Percentiles rank a stretch among this genome's conserved stretches.
Conservation (phyloP, 139 green algal species). For the Trebouxia sp. region DNA sequence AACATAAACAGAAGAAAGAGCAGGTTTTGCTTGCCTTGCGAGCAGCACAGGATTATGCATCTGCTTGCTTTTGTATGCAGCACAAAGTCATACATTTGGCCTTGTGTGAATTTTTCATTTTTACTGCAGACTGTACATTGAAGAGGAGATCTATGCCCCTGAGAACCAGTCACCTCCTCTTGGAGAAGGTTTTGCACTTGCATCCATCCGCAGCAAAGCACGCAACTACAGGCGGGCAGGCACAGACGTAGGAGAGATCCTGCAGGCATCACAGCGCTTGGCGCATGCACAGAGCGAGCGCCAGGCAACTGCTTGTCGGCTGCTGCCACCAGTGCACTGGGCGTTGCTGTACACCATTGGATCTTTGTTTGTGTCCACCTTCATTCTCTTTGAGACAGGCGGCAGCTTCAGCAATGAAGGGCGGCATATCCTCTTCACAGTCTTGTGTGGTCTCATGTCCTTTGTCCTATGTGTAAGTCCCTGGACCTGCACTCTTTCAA, state of each 20-base stretch:
- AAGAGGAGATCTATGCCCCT: slow-evolving; percentile 37
- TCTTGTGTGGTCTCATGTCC: slow-evolving; percentile 40
- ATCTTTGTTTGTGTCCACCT: slow-evolving; percentile 36
- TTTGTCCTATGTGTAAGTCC: slow-evolving; percentile 38
- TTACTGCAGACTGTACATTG: slow-evolving; percentile 37
- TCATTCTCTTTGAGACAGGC: slow-evolving; percentile 46
- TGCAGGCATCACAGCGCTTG: slow-evolving; percentile 37
- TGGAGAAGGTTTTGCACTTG: slow-evolving; percentile 33
- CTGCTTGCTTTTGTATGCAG: neutral
- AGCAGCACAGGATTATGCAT: neutral
- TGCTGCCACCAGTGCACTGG: slow-evolving; percentile 44
- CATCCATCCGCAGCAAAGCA: slow-evolving; percentile 35
- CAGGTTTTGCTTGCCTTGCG: neutral
- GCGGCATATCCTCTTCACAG: slow-evolving; percentile 44
- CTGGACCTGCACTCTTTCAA: no score
- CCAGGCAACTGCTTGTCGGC: slow-evolving; percentile 37
- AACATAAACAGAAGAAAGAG: no score
- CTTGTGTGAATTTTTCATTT: neutral
- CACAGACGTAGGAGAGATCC: slow-evolving; percentile 41
- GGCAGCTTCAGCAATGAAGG: slow-evolving; percentile 48
- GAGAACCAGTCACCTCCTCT: slow-evolving; percentile 41
- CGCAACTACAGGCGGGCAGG: slow-evolving; percentile 39
- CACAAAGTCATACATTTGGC: neutral
- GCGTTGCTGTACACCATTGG: slow-evolving; percentile 46
- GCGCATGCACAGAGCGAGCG: slow-evolving; percentile 40